phyloP scores from a whole-genome alignment of 139 green algal species.

The Volvox reticuliferus region DNA sequence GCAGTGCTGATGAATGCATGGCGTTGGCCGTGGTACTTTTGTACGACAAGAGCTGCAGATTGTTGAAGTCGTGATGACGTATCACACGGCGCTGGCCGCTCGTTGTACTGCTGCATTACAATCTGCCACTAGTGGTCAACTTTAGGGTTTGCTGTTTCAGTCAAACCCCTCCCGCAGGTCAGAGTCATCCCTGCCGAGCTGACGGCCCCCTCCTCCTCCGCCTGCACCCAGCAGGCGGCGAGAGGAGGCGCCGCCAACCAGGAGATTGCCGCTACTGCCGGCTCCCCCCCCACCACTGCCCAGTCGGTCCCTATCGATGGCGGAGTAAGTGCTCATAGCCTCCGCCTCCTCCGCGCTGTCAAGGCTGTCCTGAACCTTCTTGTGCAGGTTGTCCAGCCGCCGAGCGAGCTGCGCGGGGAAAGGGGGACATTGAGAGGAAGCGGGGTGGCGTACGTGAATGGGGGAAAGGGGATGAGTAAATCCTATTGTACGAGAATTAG shows the following conservation, averaged over 20 bases:
- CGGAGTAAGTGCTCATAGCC: constrained; percentile 1
- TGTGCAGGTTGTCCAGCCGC: constrained; percentile 20
- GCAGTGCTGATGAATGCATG: too few species aligned
- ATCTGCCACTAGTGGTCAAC: too few species aligned
- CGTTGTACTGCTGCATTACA: too few species aligned
- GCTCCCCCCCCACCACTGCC: background rate
- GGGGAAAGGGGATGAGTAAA: too few species aligned
- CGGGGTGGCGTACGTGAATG: background rate
- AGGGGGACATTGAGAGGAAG: background rate
- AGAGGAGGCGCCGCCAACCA: background rate
- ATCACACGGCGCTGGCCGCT: too few species aligned
- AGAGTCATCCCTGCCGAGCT: background rate
- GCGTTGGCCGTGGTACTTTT: too few species aligned
- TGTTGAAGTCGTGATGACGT: too few species aligned
- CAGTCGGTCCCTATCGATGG: constrained; percentile 2
- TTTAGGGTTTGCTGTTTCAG: too few species aligned
- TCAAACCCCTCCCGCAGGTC: too few species aligned
- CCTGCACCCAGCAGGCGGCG: background rate
- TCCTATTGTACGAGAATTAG: background rate
- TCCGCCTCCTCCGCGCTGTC: constrained; percentile 26
- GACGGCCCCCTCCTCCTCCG: background rate
- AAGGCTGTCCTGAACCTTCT: constrained; percentile 18
- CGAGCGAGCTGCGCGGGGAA: constrained; percentile 30
- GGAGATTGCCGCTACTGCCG: too few species aligned
- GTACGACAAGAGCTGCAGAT: too few species aligned